A percentile compares a stretch with the other conserved stretches of the same genome.
Evolutionary conservation across 2,329 filamentous ascomycete genomes (phyloP).

Genomic region (Pyrenochaeta sp.): DNA sequence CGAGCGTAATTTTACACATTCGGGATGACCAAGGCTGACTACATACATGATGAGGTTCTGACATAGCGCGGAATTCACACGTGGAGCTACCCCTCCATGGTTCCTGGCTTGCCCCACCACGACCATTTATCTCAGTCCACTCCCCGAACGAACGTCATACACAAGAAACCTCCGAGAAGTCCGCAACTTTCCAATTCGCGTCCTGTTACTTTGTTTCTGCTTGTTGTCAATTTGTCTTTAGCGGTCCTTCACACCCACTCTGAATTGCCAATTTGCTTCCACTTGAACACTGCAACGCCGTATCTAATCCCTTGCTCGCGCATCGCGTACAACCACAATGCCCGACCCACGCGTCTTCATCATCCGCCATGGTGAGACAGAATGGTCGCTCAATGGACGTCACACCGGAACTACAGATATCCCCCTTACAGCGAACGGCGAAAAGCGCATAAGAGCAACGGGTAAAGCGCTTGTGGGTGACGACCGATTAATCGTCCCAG

Average conservation of each 20-base stretch:
- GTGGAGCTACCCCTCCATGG: conserved; percentile 12
- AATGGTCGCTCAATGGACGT: conserved; percentile 85
- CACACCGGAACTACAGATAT: conserved; percentile 88
- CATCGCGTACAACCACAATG: conserved; percentile 32
- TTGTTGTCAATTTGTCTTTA: not conserved
- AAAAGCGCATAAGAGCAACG: conserved; percentile 65
- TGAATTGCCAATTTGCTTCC: not conserved
- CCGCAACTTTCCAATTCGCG: conserved; percentile 7
- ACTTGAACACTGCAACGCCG: not conserved
- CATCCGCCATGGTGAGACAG: conserved; percentile 87
- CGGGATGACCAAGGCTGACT: conserved; percentile 35
- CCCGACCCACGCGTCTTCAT: conserved; percentile 61
- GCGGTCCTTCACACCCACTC: not conserved
- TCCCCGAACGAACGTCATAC: conserved; percentile 18
- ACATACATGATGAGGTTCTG: conserved; percentile 8
- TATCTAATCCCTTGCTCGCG: not conserved
- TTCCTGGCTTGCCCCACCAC: conserved; percentile 31
- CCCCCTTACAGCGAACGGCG: conserved; percentile 79
- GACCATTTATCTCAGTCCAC: not conserved
- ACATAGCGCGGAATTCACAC: conserved; percentile 8
- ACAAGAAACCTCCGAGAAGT: conserved; percentile 9
- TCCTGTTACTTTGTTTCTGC: not conserved
- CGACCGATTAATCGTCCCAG: conserved; percentile 84
- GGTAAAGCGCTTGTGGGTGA: conserved; percentile 84
- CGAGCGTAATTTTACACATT: not conserved